Percentiles rank a stretch among this genome's conserved stretches.
These are phyloP conservation scores for Cystobasidium sp. DNA, from an alignment of 1,284 basidiomycete species.

Conservation along the genomic window DNA sequence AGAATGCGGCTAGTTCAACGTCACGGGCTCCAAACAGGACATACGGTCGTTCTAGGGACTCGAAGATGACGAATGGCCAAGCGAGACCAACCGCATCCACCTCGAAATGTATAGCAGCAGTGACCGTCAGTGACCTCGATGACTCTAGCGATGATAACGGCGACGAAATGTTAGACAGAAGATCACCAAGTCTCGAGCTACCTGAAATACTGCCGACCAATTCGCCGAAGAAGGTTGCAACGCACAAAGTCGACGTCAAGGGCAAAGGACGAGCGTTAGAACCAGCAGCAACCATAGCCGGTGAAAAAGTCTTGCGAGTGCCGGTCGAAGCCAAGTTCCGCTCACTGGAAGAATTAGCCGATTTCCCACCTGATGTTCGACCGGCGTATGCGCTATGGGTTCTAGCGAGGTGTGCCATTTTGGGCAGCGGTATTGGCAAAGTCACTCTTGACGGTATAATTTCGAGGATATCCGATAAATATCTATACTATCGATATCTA, in stretches of 20 bases:
- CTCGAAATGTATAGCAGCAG: neutral
- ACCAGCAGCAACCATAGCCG: neutral
- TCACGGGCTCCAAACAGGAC: no score
- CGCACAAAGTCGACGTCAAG: neutral
- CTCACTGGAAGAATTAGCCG: slow-evolving; percentile 13
- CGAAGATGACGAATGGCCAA: neutral
- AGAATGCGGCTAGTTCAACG: no score
- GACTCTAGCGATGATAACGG: neutral
- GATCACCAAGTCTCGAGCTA: slow-evolving; percentile 5
- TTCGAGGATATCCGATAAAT: slow-evolving; percentile 9
- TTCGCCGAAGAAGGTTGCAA: neutral
- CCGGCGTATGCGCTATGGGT: slow-evolving; percentile 21
- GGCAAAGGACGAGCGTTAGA: slow-evolving; percentile 16
- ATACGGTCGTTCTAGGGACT: neutral
- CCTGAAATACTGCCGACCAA: neutral
- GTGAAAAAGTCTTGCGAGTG: neutral
- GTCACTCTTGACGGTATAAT: slow-evolving; percentile 10
- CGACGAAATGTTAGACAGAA: neutral
- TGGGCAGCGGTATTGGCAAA: slow-evolving; percentile 8
- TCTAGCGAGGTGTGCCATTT: slow-evolving; percentile 14
- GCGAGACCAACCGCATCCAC: neutral
- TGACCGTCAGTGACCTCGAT: neutral
- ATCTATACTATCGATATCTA: neutral
- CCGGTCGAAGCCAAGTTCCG: slow-evolving; percentile 12
- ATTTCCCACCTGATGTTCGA: neutral